phyloP scores from a whole-genome alignment of 176 grass and related monocot genomes.

The Bonia amplexicaulis region DNA sequence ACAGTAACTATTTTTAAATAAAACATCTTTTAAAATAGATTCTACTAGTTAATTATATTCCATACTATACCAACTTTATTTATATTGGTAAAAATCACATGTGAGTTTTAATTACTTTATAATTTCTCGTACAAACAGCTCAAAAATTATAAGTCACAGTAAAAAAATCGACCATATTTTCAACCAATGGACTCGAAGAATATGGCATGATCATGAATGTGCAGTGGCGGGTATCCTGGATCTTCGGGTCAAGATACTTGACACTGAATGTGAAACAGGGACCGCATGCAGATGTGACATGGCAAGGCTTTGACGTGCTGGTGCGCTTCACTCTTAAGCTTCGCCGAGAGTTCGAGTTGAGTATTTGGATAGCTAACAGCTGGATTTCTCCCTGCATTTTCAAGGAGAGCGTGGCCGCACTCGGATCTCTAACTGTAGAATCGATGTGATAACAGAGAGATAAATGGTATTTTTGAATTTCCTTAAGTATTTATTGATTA shows the following conservation, averaged over 20 bases:
- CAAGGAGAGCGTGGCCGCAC: neutral
- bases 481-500: too few relatives aligned
- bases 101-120: too few relatives aligned
- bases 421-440: neutral
- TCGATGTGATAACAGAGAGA: too few relatives aligned
- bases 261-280: neutral
- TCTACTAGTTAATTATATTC: too few relatives aligned
- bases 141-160: too few relatives aligned
- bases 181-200: neutral
- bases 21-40: too few relatives aligned
- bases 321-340: neutral
- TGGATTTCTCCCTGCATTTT: neutral
- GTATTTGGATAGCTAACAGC: neutral
- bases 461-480: too few relatives aligned
- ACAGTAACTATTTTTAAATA: too few relatives aligned
- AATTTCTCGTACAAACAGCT: too few relatives aligned
- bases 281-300: neutral
- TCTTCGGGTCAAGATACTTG: conserved; percentile 1
- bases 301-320: neutral
- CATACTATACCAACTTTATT: too few relatives aligned
- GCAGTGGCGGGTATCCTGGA: neutral
- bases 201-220: neutral
- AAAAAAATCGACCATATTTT: too few relatives aligned
- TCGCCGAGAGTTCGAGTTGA: neutral
- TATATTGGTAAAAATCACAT: too few relatives aligned